Base-by-base conservation (phyloP, 768 basidiomycete genomes). In the Tephrocybe rancida region DNA sequence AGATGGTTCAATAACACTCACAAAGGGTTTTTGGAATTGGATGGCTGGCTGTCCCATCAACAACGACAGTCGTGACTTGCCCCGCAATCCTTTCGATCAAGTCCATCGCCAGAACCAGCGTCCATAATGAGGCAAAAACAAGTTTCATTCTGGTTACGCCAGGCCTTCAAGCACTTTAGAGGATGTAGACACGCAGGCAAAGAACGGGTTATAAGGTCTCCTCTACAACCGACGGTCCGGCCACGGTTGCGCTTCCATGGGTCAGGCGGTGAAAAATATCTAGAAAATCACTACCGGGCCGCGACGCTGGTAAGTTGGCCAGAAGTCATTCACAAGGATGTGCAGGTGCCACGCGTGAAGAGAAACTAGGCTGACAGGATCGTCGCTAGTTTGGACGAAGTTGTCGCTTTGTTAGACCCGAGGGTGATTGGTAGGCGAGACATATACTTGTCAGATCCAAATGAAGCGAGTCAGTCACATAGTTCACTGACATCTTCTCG, bases 21-120 rank as follows among this genome's bases (percentile, higher is more conserved):
- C 83, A 83, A 35, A 84, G 62, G 3, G 80, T 76, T 1, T 74
- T 72, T 5, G 83, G 82, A 32, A 84, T 79, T 1, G 71, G 49
- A 65, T 84, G 83, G 52, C 79, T 80, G 0, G 80, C 77, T 0
- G 73, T 75, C 19, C 70, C 73, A 60, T 43, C 25, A 21, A 43
- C 19, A 10, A 25, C 42, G 13, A 43, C 22, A 25, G 24, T 43
- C 3, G 42, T 25, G 3, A 21, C 42, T 22, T 43, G 42, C 8
- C 21, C 42, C 25, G 22, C 10, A 43, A 13, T 10, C 10, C 13
- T 13, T 7, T n/a, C 10, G 24, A 41, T 41, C 2, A n/a, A 4
- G 2, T 11, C n/a, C 16, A 43, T 3, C 24, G n/a, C 10, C 10
- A 11, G 24, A 2, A 43, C 22, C 10, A 43, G 22, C 22, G 24